phyloP scores from a whole-genome alignment of 2,329 filamentous ascomycete genomes.

The Ascochyta fabae region DNA sequence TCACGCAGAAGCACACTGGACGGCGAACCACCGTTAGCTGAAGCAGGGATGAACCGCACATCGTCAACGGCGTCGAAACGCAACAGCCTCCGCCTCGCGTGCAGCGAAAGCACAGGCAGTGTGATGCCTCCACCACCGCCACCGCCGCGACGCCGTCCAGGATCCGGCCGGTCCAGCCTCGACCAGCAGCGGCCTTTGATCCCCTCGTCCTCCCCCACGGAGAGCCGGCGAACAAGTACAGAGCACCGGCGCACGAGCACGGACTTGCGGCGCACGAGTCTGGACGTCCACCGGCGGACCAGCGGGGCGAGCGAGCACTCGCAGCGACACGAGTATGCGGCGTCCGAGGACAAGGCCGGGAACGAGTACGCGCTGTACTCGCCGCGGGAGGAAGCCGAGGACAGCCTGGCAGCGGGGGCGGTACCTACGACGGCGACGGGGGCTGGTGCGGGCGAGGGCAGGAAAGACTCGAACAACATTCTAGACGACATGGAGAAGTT shows the following conservation, averaged over 20 bases:
- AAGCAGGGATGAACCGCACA: conserved; percentile 30
- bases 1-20: conserved; percentile 38
- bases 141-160: conserved; percentile 43
- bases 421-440: background rate
- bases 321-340: conserved; percentile 33
- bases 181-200: conserved; percentile 37
- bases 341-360: conserved; percentile 20
- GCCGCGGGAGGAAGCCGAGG: conserved; percentile 36
- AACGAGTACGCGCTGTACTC: conserved; percentile 37
- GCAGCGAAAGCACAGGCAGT: conserved; percentile 31
- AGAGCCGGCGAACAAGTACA: conserved; percentile 37
- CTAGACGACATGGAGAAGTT: conserved; percentile 50
- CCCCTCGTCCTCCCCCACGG: conserved; percentile 30
- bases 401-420: conserved; percentile 20
- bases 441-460: background rate
- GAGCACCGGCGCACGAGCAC: conserved; percentile 28
- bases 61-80: conserved; percentile 38
- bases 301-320: conserved; percentile 45
- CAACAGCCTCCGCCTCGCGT: conserved; percentile 32
- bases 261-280: conserved; percentile 31
- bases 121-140: conserved; percentile 32
- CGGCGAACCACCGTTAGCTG: conserved; percentile 31
- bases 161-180: conserved; percentile 42
- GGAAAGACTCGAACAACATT: conserved; percentile 37
- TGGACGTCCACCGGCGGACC: conserved; percentile 40